Conservation (phyloP, 129 eudicot genomes). For the Silybum marianum region DNA sequence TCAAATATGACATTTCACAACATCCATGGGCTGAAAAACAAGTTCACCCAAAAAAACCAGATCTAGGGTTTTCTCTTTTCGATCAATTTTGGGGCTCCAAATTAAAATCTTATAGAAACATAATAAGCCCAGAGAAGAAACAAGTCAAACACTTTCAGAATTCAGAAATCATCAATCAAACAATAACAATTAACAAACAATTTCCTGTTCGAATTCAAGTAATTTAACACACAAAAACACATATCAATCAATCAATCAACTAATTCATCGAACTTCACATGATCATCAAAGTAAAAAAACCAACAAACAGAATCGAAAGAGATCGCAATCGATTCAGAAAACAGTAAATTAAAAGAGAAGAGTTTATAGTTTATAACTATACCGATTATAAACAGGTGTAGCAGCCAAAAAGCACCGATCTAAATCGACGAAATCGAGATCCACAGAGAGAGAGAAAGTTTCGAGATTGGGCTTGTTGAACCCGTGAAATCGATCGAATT, state of each 20-base stretch:
- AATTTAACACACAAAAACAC: neutral
- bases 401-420: conserved; percentile 1
- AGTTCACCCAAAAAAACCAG: conserved; percentile 17
- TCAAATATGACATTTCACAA: neutral
- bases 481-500: conserved; percentile 32
- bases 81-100: conserved; percentile 25
- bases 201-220: conserved; percentile 11
- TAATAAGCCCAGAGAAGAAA: conserved; percentile 23
- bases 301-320: neutral
- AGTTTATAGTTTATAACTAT: neutral
- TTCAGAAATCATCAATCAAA: neutral
- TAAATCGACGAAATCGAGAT: conserved; percentile 31
- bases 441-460: conserved; percentile 42
- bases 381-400: conserved; percentile 9
- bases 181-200: neutral
- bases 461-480: conserved; percentile 46
- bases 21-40: conserved; percentile 22
- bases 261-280: neutral
- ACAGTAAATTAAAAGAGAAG: neutral
- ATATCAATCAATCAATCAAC: too few species aligned
- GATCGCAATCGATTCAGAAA: neutral
- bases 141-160: neutral
- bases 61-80: conserved; percentile 31
- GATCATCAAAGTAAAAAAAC: neutral
- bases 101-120: neutral